phyloP scores from a whole-genome alignment of 129 eudicot genomes.

The Lactuca sativa region DNA sequence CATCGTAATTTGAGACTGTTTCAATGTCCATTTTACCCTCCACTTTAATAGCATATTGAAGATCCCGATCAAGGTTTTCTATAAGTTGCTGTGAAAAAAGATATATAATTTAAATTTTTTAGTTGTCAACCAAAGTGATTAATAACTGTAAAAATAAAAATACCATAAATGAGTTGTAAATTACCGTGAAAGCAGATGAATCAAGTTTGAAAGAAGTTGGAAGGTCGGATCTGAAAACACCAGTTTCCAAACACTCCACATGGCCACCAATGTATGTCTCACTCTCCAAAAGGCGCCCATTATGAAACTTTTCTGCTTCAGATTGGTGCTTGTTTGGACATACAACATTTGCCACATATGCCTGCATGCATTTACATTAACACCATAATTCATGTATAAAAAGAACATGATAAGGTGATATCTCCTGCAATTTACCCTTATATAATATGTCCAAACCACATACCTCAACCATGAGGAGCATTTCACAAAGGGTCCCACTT shows the following conservation, averaged over 20 bases:
- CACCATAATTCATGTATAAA: not conserved
- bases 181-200: slow-evolving; percentile 85
- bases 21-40: slow-evolving; percentile 97
- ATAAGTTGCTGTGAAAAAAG: slow-evolving; percentile 65
- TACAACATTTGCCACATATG: slow-evolving; percentile 87
- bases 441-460: slow-evolving; percentile 20
- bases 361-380: slow-evolving; percentile 57
- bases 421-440: not conserved
- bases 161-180: too few relatives aligned
- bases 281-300: slow-evolving; percentile 82
- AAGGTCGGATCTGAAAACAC: slow-evolving; percentile 98
- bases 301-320: slow-evolving; percentile 88
- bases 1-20: slow-evolving; percentile 74
- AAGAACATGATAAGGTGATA: not conserved
- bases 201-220: slow-evolving; percentile 96
- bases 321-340: slow-evolving; percentile 99
- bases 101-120: slow-evolving; percentile 2
- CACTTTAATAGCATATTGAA: slow-evolving; percentile 90
- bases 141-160: not conserved
- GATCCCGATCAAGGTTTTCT: slow-evolving; percentile 95
- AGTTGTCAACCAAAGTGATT: not conserved
- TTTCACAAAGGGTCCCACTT: slow-evolving; percentile 99
- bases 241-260: slow-evolving; percentile 99
- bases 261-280: slow-evolving; percentile 99
- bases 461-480: slow-evolving; percentile 99